These are phyloP conservation scores for Neofusicoccum umdonicola DNA, from an alignment of 2,329 filamentous ascomycete genomes.

Conservation along the genomic window DNA sequence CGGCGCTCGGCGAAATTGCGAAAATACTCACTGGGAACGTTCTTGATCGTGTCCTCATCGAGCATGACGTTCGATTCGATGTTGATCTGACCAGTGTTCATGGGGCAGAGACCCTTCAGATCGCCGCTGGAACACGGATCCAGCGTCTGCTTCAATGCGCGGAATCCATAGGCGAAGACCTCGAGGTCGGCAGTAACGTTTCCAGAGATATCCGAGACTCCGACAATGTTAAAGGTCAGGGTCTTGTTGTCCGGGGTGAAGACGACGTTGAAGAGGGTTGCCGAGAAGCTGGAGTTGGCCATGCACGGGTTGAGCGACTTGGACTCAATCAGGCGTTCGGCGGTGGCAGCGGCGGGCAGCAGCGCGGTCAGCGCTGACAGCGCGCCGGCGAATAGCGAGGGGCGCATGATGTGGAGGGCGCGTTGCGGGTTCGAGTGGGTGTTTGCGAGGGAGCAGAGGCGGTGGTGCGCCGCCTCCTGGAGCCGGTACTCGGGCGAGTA, in stretches of 20 bases:
- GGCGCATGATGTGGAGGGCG: constrained; percentile 2
- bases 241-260: constrained; percentile 74
- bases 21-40: constrained; percentile 62
- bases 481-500: constrained; percentile 14
- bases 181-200: constrained; percentile 75
- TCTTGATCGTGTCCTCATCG: constrained; percentile 57
- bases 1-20: not conserved
- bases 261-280: constrained; percentile 81
- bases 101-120: constrained; percentile 79
- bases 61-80: constrained; percentile 66
- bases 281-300: constrained; percentile 80
- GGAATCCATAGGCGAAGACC: constrained; percentile 79
- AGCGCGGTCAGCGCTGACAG: constrained; percentile 16
- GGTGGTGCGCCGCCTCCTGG: constrained; percentile 15
- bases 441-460: not conserved
- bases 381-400: constrained; percentile 1
- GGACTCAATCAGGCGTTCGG: constrained; percentile 70
- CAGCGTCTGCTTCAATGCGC: constrained; percentile 64
- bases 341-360: constrained; percentile 10
- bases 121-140: constrained; percentile 69
- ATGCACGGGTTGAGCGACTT: constrained; percentile 84
- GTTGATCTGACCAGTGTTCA: constrained; percentile 79
- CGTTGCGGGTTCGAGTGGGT: not conserved
- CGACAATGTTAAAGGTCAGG: constrained; percentile 71
- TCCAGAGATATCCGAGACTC: constrained; percentile 79